Evolutionary conservation across 805 yeast species (phyloP), one percentile per base, ranked within the genome.

Genomic region (Yamadazyma sp.): DNA sequence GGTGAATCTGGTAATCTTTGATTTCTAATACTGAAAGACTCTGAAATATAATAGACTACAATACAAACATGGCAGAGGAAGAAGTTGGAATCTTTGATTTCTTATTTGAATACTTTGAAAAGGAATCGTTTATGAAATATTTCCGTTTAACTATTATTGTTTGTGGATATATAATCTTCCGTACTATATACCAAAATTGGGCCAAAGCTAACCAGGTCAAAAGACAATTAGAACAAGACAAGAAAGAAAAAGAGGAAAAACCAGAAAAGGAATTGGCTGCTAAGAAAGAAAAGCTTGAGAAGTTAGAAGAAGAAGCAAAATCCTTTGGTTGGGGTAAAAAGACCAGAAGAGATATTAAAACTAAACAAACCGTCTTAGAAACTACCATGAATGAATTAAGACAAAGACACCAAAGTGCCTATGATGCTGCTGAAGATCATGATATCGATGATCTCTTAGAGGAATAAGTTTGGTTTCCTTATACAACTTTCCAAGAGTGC

Each of bases 291-390:
- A 49, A 53, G 15, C 47, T 51, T 32, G 41, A 49, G 25, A 37
- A 45, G 32, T 53, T 66, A 44, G 51, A 56, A 28, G 31, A 45
- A 9, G 70, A 65, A 45, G 78, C 78, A 23, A 53, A 62, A 24
- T 44, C 69, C 4, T 83, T 83, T 66, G 91, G 93, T 19, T 83
- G 88, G 87, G 93, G 93, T 36, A 84, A 83, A 55, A 71, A 72
- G 50, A 82, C 89, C 5, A 74, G 89, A 64, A 65, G 67, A 44
- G 69, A 67, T 39, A 76, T 76, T 27, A 73, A 76, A 55, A 64
- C 66, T 40, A 78, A 78, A 47, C 74, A 79, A 47, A 65, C 74
- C 37, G 44, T 72, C 11, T 62, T 82, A 26, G 77, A 78, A 47
- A 71, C 75, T 32, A 53, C 60, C 11, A 53, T 63, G 30, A 54